phyloP scores from a whole-genome alignment of 2,329 filamentous ascomycete species.

The Magnaporthiopsis poae region DNA sequence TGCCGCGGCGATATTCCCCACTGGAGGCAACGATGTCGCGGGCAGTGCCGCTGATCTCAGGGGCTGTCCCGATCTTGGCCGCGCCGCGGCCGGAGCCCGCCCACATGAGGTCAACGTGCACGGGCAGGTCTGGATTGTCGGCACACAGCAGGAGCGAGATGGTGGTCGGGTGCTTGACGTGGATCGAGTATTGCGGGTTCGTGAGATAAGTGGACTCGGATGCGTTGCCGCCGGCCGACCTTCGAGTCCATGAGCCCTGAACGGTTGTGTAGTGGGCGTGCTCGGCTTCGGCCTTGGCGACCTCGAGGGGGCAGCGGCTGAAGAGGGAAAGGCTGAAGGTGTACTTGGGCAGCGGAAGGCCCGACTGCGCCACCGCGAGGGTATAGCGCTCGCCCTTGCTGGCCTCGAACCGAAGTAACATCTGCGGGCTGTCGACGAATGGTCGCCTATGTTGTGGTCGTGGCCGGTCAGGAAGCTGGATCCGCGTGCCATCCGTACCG shows the following conservation, averaged over 20 bases:
- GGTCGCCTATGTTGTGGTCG: slow-evolving; percentile 59
- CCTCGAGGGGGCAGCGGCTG: slow-evolving; percentile 50
- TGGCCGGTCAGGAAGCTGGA: slow-evolving; percentile 57
- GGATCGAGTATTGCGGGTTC: slow-evolving; percentile 78
- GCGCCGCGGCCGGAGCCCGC: slow-evolving; percentile 41
- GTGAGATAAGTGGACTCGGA: slow-evolving; percentile 65
- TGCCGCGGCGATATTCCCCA: slow-evolving; percentile 78
- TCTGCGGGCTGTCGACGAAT: slow-evolving; percentile 92
- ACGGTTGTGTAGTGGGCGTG: slow-evolving; percentile 51
- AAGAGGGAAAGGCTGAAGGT: slow-evolving; percentile 83
- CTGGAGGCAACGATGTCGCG: slow-evolving; percentile 75
- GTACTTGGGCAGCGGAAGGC: slow-evolving; percentile 61
- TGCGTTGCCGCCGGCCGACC: slow-evolving; percentile 76
- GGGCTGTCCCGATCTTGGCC: slow-evolving; percentile 36
- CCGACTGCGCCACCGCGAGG: slow-evolving; percentile 57
- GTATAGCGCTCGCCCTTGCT: slow-evolving; percentile 35
- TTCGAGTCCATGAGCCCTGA: slow-evolving; percentile 61
- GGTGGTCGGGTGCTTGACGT: slow-evolving; percentile 45
- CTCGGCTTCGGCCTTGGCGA: slow-evolving; percentile 51
- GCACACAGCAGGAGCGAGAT: slow-evolving; percentile 68
- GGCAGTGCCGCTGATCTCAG: slow-evolving; percentile 30
- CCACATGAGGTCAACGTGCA: slow-evolving; percentile 79
- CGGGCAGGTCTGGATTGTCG: slow-evolving; percentile 54
- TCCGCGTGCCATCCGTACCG: slow-evolving; percentile 47
- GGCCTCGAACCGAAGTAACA: slow-evolving; percentile 63